A percentile compares a stretch with the other conserved stretches of the same genome.
Evolutionary conservation across 2,329 filamentous ascomycete genomes (phyloP).

Genomic region (Lasiodiplodia citricola): DNA sequence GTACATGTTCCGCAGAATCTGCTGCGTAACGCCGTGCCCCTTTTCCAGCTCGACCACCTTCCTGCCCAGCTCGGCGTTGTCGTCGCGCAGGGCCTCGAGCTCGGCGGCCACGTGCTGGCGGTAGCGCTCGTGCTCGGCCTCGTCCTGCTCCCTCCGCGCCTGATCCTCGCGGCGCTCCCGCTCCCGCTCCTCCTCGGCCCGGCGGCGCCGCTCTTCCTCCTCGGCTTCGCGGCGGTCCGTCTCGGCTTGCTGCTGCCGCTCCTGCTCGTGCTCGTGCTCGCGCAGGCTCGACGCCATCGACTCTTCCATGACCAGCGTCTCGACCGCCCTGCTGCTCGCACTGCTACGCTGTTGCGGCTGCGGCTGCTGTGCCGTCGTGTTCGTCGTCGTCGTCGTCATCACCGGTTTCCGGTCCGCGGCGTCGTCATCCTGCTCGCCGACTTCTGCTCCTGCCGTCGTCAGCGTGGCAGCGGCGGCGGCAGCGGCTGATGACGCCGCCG

Average conservation of each 20-base stretch:
- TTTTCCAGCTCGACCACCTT: slow-evolving; percentile 11
- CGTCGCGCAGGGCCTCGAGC: neutral
- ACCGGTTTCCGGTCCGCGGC: too few relatives aligned
- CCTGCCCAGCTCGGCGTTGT: neutral
- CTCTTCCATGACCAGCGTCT: slow-evolving; percentile 7
- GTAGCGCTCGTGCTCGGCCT: neutral
- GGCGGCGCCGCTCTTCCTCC: neutral
- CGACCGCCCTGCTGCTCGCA: neutral
- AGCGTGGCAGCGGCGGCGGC: too few relatives aligned
- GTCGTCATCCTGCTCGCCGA: neutral
- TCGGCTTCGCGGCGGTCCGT: neutral
- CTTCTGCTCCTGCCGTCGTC: neutral
- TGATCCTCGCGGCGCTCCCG: too few relatives aligned
- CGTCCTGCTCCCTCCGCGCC: neutral
- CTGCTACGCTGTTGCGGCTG: neutral
- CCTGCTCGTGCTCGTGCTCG: neutral
- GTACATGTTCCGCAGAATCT: slow-evolving; percentile 8
- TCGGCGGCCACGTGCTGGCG: neutral
- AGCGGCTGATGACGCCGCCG: too few relatives aligned
- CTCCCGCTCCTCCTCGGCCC: neutral
- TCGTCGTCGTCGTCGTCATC: neutral
- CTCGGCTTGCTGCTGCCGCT: neutral
- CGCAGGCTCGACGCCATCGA: neutral
- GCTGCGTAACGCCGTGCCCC: neutral
- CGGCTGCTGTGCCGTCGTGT: neutral